Base-by-base conservation (phyloP, 345 rosid species). In the Lagerstroemia speciosa region DNA sequence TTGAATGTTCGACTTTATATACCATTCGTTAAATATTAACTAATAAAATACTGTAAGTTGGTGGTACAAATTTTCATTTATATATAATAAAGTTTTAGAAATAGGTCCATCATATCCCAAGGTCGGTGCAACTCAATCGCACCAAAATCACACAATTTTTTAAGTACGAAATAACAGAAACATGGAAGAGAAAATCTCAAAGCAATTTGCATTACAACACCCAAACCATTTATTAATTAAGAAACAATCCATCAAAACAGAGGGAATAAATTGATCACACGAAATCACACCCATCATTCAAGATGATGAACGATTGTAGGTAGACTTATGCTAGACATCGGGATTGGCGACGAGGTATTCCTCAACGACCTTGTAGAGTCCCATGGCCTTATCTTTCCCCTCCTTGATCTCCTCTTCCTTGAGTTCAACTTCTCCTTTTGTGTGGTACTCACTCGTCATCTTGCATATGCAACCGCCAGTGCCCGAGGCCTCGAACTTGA, bases 281-380 rank as follows among this genome's bases (percentile, higher is more conserved):
- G n/a, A 46, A 3, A 2, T 2, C 22, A 46, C 53, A 19, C n/a
- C 3, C 6, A 61, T n/a, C 3, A 2, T n/a, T n/a, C n/a, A n/a
- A 37, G 22, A 67, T 52, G 16, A 50, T 48, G 45, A 62, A 62
- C 30, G 24, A 40, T 5, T 9, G 27, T 19, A 1, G 3, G n/a
- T n/a, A n/a, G n/a, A 61, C 6, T 71, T 70, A 65, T 31, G 75
- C 72, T 60, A 72, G 40, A 66, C 26, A 37, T 57, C 29, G 34
- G 83, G 78, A 32, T 83, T 83, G 0, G 75, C 71, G 61, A 68
- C 36, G 36, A 80, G 71, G 64, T 76, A 75, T 12, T 72, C 78
- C 45, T 83, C 82, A 32, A 80, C 78, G 37, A 62, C 68, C 61
- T 78, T 83, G 69, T 33, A 70, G 15, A 78, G 64, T 15, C 73